A percentile compares a stretch with the other conserved stretches of the same genome.
phyloP scores from a whole-genome alignment of 768 basidiomycete species.

The Leccinum fibrillosum region DNA sequence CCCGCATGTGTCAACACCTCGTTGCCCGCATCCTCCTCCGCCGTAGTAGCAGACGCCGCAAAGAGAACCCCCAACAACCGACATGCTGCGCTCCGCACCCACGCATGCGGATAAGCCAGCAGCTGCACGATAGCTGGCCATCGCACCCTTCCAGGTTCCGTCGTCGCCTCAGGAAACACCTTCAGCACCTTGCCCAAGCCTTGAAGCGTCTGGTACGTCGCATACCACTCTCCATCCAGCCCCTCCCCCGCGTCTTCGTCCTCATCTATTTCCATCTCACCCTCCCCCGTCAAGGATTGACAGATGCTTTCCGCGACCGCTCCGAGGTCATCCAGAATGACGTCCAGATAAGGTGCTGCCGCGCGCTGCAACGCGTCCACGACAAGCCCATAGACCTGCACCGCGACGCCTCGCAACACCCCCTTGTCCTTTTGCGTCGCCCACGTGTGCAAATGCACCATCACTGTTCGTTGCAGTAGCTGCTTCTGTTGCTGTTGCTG shows the following conservation, averaged over 20 bases:
- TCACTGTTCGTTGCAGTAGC: constrained; percentile 49
- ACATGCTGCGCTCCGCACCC: constrained; percentile 84
- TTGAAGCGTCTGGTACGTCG: constrained; percentile 76
- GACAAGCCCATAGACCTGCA: constrained; percentile 80
- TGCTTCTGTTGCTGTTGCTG: constrained; percentile 46
- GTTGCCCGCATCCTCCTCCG: constrained; percentile 16
- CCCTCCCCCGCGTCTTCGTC: constrained; percentile 44
- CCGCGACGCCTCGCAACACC: constrained; percentile 66
- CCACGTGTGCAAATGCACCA: constrained; percentile 81
- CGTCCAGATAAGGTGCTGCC: constrained; percentile 40
- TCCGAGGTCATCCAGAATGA: constrained; percentile 57
- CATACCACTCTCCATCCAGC: constrained; percentile 70
- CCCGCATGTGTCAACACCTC: constrained; percentile 49
- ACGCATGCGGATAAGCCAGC: constrained; percentile 88
- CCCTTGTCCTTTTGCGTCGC: constrained; percentile 56
- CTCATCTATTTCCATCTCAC: constrained; percentile 45
- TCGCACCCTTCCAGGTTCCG: constrained; percentile 43
- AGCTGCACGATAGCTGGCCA: constrained; percentile 66
- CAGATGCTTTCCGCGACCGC: constrained; percentile 18
- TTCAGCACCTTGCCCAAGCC: constrained; percentile 61
- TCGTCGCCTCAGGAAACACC: constrained; percentile 49
- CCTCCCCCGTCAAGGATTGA: constrained; percentile 23
- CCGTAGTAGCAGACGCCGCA: constrained; percentile 41
- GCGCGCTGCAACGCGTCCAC: constrained; percentile 62
- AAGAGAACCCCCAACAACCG: constrained; percentile 74